Percentiles rank a stretch among this genome's conserved stretches.
phyloP scores from a whole-genome alignment of 2,329 filamentous ascomycete species.

The Ampelomyces quisqualis region DNA sequence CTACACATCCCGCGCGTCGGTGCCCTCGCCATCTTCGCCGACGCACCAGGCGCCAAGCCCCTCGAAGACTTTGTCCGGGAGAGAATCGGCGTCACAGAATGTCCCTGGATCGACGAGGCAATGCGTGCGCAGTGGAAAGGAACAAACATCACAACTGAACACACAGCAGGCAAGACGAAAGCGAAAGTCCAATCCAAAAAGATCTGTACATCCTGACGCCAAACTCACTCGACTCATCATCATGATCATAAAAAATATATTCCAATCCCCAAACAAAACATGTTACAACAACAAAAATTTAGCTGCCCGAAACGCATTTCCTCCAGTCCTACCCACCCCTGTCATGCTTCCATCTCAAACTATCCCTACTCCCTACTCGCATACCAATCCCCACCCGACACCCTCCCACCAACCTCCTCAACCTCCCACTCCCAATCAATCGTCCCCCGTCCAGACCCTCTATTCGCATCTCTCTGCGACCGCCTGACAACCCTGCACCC shows the following conservation, averaged over 20 bases:
- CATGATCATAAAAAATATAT: too few species aligned
- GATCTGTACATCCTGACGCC: background rate
- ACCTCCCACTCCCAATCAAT: background rate
- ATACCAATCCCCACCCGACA: background rate
- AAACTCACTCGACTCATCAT: background rate
- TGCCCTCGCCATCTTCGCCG: conserved; percentile 60
- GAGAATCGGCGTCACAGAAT: conserved; percentile 55
- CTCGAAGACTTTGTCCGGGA: conserved; percentile 59
- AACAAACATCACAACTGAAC: conserved; percentile 41
- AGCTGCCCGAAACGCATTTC: background rate
- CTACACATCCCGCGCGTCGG: conserved; percentile 66
- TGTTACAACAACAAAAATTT: background rate
- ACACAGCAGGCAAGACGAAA: conserved; percentile 2
- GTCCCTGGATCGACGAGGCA: conserved; percentile 59
- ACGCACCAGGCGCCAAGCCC: conserved; percentile 58
- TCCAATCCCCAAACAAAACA: background rate
- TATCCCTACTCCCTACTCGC: background rate
- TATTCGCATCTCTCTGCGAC: background rate
- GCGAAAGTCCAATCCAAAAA: background rate
- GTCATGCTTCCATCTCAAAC: too few species aligned
- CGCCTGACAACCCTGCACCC: too few species aligned
- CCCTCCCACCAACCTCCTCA: background rate
- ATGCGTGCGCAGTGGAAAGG: conserved; percentile 45
- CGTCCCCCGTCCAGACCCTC: background rate
- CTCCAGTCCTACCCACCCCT: too few species aligned